These are phyloP conservation scores for Asclepias syriaca DNA, from an alignment of 257 asterid genomes.

Conservation along the genomic window DNA sequence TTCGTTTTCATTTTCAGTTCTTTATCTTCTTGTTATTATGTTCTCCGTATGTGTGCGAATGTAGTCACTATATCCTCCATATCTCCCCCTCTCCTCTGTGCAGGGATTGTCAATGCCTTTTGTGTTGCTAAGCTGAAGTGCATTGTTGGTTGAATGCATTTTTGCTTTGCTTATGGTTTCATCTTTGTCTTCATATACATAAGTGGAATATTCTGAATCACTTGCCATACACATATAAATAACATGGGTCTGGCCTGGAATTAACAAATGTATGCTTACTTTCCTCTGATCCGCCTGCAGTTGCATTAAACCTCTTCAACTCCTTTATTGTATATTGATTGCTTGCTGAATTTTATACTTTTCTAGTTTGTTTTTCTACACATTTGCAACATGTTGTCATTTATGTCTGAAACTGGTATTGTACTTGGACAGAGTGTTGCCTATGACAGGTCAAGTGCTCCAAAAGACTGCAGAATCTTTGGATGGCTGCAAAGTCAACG, in stretches of 20 bases:
- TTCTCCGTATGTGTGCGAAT: background rate
- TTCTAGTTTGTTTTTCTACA: background rate
- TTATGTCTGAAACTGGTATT: conserved; percentile 9
- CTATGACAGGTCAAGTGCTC: conserved; percentile 92
- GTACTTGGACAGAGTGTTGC: conserved; percentile 68
- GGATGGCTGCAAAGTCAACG: conserved; percentile 64
- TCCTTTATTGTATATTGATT: background rate
- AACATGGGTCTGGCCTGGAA: background rate
- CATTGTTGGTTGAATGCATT: background rate
- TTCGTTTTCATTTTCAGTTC: background rate
- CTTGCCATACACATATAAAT: background rate
- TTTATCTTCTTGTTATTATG: background rate
- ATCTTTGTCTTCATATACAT: background rate
- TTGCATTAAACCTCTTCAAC: background rate
- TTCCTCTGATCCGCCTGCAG: background rate
- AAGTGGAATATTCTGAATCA: background rate
- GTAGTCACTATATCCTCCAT: background rate
- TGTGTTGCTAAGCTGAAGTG: background rate
- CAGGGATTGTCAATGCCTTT: background rate
- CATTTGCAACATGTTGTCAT: background rate
- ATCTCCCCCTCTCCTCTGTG: background rate
- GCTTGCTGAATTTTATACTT: background rate
- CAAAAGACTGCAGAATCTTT: conserved; percentile 72
- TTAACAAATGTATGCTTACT: background rate
- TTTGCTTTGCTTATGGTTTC: background rate